Conservation (phyloP, 768 basidiomycete species). For the Kwoniella dendrophila region DNA sequence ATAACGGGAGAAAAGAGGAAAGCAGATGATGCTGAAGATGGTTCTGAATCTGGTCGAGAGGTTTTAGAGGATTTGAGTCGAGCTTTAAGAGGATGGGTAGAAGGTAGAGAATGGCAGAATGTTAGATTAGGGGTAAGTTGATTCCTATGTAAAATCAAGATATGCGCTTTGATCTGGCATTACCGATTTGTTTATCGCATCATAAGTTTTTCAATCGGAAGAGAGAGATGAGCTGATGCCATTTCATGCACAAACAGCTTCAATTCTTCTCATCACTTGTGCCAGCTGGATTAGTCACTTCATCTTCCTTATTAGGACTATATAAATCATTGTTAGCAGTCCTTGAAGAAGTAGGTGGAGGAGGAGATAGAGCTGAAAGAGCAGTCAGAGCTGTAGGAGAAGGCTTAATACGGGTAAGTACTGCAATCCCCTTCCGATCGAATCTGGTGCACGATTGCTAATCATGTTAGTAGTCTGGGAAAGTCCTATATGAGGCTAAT, state of each 20-base stretch:
- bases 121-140: conserved; percentile 79
- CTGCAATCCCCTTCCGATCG: too few relatives aligned
- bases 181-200: too few relatives aligned
- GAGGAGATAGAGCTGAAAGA: conserved; percentile 50
- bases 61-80: conserved; percentile 87
- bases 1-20: conserved; percentile 57
- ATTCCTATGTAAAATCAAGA: too few relatives aligned
- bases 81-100: conserved; percentile 83
- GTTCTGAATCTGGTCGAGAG: conserved; percentile 64
- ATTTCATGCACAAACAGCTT: conserved; percentile 67
- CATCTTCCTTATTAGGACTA: conserved; percentile 76
- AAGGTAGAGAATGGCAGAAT: conserved; percentile 88
- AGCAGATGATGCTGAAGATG: conserved; percentile 54
- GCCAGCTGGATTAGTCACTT: conserved; percentile 71
- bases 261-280: conserved; percentile 91
- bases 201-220: too few relatives aligned
- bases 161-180: too few relatives aligned
- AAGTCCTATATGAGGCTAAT: conserved; percentile 66
- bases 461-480: conserved; percentile 64
- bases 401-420: conserved; percentile 48
- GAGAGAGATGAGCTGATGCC: conserved; percentile 16
- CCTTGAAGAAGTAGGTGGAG: conserved; percentile 58
- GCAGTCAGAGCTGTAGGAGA: conserved; percentile 51
- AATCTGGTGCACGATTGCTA: not conserved
- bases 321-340: conserved; percentile 83